Evolutionary conservation across 2,329 filamentous ascomycete genomes (phyloP).

Genomic region (Diatrype stigma): DNA sequence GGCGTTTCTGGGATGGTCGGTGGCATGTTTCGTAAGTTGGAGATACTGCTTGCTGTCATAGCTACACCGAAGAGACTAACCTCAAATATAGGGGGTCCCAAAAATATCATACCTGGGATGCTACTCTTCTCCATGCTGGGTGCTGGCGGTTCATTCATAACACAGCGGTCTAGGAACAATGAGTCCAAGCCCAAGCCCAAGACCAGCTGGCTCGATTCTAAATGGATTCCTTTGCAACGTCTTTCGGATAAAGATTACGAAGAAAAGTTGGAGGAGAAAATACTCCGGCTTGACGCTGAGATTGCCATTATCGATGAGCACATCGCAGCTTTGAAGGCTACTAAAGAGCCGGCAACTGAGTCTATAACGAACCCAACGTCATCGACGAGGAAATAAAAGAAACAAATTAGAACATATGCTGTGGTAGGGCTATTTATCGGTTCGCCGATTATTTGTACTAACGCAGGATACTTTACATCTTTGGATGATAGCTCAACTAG

Average conservation of each 20-base stretch:
- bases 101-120: constrained; percentile 48
- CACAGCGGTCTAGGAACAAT: constrained; percentile 11
- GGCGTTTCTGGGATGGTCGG: constrained; percentile 61
- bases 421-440: too few relatives aligned
- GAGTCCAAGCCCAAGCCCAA: constrained; percentile 14
- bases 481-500: too few relatives aligned
- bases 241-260: constrained; percentile 71
- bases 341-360: not conserved
- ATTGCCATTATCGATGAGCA: constrained; percentile 76
- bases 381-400: too few relatives aligned
- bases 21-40: constrained; percentile 48
- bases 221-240: constrained; percentile 67
- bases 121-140: constrained; percentile 43
- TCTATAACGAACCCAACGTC: too few relatives aligned
- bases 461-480: too few relatives aligned
- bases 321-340: constrained; percentile 45
- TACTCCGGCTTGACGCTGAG: constrained; percentile 68
- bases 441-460: too few relatives aligned
- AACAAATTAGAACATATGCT: too few relatives aligned
- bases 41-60: not conserved
- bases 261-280: constrained; percentile 63
- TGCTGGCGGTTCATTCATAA: constrained; percentile 29
- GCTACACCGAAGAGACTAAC: constrained; percentile 9
- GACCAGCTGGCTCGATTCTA: constrained; percentile 48
- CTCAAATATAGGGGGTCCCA: constrained; percentile 42